Conservation (phyloP, 2,329 filamentous ascomycete genomes). For the Cladophialophora yegresii region DNA sequence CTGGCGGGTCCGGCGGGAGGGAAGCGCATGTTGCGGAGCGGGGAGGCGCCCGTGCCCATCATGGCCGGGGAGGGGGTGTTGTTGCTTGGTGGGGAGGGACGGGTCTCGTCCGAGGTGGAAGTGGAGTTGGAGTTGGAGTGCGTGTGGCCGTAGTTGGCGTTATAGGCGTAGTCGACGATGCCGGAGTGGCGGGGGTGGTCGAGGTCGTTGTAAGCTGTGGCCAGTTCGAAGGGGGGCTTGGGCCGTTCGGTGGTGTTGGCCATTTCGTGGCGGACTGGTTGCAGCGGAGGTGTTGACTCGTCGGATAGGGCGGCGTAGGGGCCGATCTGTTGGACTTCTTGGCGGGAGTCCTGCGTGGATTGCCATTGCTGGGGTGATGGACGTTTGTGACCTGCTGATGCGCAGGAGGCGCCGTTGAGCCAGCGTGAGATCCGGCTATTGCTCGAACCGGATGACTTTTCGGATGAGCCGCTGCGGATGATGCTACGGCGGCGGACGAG, state of each 20-base stretch:
- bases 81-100: conserved; percentile 11
- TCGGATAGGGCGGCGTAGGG: conserved; percentile 8
- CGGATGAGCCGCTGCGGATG: conserved; percentile 29
- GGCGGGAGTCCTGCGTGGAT: conserved; percentile 12
- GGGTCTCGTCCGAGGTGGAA: conserved; percentile 7
- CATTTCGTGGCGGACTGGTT: conserved; percentile 31
- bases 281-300: conserved; percentile 21
- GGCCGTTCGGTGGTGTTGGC: conserved; percentile 30
- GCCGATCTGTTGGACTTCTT: conserved; percentile 22
- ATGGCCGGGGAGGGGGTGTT: background rate
- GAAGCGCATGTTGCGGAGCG: conserved; percentile 18
- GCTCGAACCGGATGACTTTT: conserved; percentile 27
- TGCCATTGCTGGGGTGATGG: conserved; percentile 11
- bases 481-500: conserved; percentile 52
- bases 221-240: conserved; percentile 33
- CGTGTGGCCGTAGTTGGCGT: conserved; percentile 29
- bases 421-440: conserved; percentile 28
- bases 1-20: conserved; percentile 1
- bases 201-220: conserved; percentile 31
- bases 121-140: conserved; percentile 23
- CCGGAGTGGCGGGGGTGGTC: conserved; percentile 28
- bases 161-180: conserved; percentile 31
- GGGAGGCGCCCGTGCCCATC: background rate
- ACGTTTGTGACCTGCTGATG: conserved; percentile 6
- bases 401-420: conserved; percentile 29